Evolutionary conservation across 805 yeast genomes (phyloP).

Genomic region (Saturnispora gosingensis): DNA sequence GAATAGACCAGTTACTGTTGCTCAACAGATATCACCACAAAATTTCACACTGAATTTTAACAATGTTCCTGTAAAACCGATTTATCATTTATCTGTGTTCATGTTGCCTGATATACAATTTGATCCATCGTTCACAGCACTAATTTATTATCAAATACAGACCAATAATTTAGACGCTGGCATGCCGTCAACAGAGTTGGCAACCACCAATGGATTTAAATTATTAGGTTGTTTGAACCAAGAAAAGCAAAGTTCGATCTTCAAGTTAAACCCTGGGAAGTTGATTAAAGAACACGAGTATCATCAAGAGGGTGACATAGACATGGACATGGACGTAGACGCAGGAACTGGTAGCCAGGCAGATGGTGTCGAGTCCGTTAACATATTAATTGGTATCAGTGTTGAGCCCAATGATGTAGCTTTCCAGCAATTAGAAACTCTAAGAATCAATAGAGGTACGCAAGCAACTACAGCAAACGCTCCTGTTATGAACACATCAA

Average conservation of each 20-base stretch:
- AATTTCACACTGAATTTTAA: slow-evolving; percentile 58
- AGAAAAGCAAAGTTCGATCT: slow-evolving; percentile 84
- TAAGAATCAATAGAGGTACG: slow-evolving; percentile 20
- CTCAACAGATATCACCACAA: slow-evolving; percentile 57
- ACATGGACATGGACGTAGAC: slow-evolving; percentile 39
- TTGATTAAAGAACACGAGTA: slow-evolving; percentile 11
- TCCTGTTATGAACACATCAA: slow-evolving; percentile 12
- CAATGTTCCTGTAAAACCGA: slow-evolving; percentile 43
- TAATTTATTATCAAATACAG: slow-evolving; percentile 82
- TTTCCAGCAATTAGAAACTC: slow-evolving; percentile 38
- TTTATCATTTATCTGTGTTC: slow-evolving; percentile 77
- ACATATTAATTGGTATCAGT: slow-evolving; percentile 67
- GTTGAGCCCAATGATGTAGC: slow-evolving; percentile 73
- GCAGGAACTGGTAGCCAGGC: slow-evolving; percentile 2
- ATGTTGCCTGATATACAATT: slow-evolving; percentile 71
- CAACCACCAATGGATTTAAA: slow-evolving; percentile 38
- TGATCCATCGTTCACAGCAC: slow-evolving; percentile 68
- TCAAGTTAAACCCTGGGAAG: slow-evolving; percentile 51
- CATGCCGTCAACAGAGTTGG: not conserved
- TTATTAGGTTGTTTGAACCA: slow-evolving; percentile 55
- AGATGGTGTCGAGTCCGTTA: slow-evolving; percentile 8
- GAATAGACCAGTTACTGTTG: slow-evolving; percentile 33
- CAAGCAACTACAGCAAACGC: slow-evolving; percentile 29
- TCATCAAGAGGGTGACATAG: slow-evolving; percentile 35
- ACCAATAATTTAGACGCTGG: slow-evolving; percentile 29